Conservation (phyloP, 192 early-diverging fungal species). For the Phycomyces blakesleeanus region DNA sequence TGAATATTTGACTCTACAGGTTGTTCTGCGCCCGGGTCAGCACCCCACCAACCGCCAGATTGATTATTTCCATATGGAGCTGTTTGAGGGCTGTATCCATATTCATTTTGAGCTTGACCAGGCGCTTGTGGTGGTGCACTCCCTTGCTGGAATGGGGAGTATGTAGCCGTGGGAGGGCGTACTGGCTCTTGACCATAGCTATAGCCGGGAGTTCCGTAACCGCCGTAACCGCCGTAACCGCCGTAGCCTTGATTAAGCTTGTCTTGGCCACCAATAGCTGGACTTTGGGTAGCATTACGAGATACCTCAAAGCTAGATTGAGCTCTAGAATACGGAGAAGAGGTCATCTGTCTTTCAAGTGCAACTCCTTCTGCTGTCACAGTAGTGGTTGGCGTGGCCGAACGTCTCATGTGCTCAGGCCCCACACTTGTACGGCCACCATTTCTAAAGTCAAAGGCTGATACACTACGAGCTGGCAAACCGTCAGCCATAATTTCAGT, state of each 20-base stretch:
- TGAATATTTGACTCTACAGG: constrained; percentile 40
- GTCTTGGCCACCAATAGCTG: constrained; percentile 6
- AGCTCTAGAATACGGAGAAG: background rate
- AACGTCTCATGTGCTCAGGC: constrained; percentile 9
- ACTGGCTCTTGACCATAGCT: constrained; percentile 3
- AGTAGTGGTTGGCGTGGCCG: constrained; percentile 23
- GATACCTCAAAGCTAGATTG: background rate
- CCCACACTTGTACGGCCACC: background rate
- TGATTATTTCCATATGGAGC: constrained; percentile 11
- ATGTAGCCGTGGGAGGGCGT: background rate
- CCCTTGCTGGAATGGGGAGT: constrained; percentile 11
- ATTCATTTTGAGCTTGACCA: constrained; percentile 13
- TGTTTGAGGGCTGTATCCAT: constrained; percentile 6
- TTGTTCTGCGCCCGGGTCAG: constrained; percentile 38
- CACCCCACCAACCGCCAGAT: constrained; percentile 49
- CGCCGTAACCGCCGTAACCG: constrained; percentile 7
- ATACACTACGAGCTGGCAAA: constrained; percentile 24
- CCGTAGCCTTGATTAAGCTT: background rate
- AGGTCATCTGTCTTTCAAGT: background rate
- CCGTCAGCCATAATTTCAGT: constrained; percentile 32
- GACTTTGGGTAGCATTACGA: constrained; percentile 3
- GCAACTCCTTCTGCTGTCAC: background rate
- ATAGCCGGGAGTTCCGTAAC: constrained; percentile 4
- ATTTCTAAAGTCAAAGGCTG: constrained; percentile 21
- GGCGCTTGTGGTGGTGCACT: constrained; percentile 3